Conservation (phyloP, 2,329 filamentous ascomycete genomes). For the Blumeria graminis region DNA sequence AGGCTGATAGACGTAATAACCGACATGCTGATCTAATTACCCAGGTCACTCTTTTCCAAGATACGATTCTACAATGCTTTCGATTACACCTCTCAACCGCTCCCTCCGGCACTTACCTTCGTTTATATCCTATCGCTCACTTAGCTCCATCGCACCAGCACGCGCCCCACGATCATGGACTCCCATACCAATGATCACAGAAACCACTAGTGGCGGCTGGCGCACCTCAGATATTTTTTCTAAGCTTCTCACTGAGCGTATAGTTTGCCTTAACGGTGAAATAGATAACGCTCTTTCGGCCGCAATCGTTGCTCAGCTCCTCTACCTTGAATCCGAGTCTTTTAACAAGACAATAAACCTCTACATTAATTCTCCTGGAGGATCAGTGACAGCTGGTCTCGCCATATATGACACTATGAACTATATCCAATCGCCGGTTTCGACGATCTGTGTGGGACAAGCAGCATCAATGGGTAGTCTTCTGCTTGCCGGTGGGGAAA, state of each 20-base stretch:
- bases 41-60: too few relatives aligned
- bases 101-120: constrained; percentile 5
- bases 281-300: constrained; percentile 80
- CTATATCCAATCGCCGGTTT: constrained; percentile 82
- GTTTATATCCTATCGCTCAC: neutral
- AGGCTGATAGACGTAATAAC: too few relatives aligned
- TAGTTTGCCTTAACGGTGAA: constrained; percentile 76
- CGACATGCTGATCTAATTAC: too few relatives aligned
- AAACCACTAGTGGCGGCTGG: constrained; percentile 42
- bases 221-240: constrained; percentile 63
- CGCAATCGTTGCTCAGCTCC: constrained; percentile 82
- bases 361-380: constrained; percentile 93
- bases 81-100: neutral
- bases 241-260: constrained; percentile 66
- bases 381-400: constrained; percentile 65
- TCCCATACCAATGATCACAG: constrained; percentile 28
- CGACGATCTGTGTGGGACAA: constrained; percentile 83
- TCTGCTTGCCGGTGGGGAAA: constrained; percentile 62
- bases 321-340: constrained; percentile 93
- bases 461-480: constrained; percentile 89
- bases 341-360: constrained; percentile 87
- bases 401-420: constrained; percentile 99
- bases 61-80: too few relatives aligned
- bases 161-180: constrained; percentile 15
- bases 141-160: constrained; percentile 4